Evolutionary conservation across 257 asterid genomes (phyloP).

Genomic region (Gentiana macrophylla): DNA sequence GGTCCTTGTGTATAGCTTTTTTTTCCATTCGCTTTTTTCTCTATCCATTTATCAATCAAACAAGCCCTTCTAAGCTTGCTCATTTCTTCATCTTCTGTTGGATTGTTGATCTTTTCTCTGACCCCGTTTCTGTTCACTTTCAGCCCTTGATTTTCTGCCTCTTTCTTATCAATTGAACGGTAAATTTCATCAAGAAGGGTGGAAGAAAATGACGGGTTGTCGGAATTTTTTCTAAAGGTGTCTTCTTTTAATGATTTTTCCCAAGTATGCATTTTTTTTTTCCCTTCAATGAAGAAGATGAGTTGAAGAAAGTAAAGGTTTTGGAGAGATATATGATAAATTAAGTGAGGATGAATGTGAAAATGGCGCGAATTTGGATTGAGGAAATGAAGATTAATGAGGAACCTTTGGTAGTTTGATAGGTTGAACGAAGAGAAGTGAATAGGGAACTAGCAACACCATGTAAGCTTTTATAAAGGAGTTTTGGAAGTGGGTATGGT

Average conservation of each 20-base stretch:
- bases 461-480: constrained; percentile 1
- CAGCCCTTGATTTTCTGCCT: constrained; percentile 17
- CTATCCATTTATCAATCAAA: constrained; percentile 62
- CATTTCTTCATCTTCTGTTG: constrained; percentile 21
- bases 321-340: neutral
- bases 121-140: constrained; percentile 5
- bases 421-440: constrained; percentile 6
- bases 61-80: constrained; percentile 27
- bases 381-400: neutral
- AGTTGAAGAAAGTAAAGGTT: neutral
- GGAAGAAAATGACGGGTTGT: constrained; percentile 67
- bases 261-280: constrained; percentile 28
- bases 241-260: constrained; percentile 25
- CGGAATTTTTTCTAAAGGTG: constrained; percentile 22
- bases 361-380: neutral
- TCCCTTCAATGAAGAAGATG: no score
- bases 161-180: constrained; percentile 62
- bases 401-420: neutral
- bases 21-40: constrained; percentile 26
- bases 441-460: no score
- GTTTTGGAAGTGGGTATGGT: neutral
- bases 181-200: constrained; percentile 80
- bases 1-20: constrained; percentile 3
- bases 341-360: neutral
- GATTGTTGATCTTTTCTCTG: constrained; percentile 19